Evolutionary conservation across 352 stramenopile species (phyloP), one percentile per base, ranked within the genome.

Genomic region (Phytophthora sojae): DNA sequence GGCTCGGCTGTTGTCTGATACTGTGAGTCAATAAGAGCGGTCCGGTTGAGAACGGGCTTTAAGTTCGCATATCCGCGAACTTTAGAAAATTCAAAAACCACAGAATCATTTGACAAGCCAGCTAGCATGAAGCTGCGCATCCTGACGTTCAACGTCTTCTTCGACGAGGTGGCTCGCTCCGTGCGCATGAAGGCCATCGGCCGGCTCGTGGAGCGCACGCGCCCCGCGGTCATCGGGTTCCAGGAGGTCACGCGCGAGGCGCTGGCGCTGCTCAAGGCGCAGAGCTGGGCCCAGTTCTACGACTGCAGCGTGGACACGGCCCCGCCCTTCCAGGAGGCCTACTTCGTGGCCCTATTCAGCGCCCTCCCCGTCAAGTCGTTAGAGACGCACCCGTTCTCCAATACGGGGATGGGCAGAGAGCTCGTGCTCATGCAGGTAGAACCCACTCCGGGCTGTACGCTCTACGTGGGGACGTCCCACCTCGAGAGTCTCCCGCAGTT

Each of bases 271-370:
- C 83, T 93, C 30, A 80, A 82, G 32, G 64, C 64, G 2, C 64
- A 94, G 71, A 62, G 66, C 17, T 95, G 87, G 87, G 70, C 77
- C 5, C 67, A 71, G 58, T 93, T 81, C 75, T 95, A 95, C 59
- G 87, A 95, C 79, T 95, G 87, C 77, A 95, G 87, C 37, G 59
- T 86, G 47, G 85, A 95, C 64, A 79, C 75, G 9, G 84, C 80
- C 19, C 81, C 65, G n/a, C 87, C 87, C 1, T 89, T 90, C 50
- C 88, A 88, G 8, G 79, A 89, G 42, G 75, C 87, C 6, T 95
- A 95, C 71, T 95, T 92, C 45, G 85, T 93, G 53, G 82, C 84
- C 47, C 76, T 95, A 21, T 95, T 95, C 64, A 92, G 83, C 61
- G 87, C 87, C 30, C 58, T 95, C 67, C 85, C 85, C 25, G 86